Percentiles rank a stretch among this genome's conserved stretches.
Conservation (phyloP, 176 grass and related monocot genomes). For the Zoysia japonica region DNA sequence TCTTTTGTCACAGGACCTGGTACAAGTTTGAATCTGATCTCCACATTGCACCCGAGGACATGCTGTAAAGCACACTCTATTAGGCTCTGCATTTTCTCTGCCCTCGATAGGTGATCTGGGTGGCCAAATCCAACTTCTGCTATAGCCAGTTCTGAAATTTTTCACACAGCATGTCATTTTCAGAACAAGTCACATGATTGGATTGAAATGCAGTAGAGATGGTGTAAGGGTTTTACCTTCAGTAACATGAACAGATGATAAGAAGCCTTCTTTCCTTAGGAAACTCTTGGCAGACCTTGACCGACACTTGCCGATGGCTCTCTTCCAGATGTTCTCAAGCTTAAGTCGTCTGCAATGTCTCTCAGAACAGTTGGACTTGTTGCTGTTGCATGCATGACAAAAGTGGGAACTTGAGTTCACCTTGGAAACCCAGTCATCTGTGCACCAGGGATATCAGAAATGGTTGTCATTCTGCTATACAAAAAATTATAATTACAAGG, state of each 20-base stretch:
- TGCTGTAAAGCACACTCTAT: conserved; percentile 72
- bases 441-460: conserved; percentile 30
- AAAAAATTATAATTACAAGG: not conserved
- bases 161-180: conserved; percentile 31
- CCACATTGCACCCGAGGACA: conserved; percentile 84
- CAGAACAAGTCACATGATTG: conserved; percentile 22
- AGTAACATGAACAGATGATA: conserved; percentile 77
- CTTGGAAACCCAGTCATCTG: conserved; percentile 84
- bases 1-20: conserved; percentile 47
- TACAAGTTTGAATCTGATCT: conserved; percentile 80
- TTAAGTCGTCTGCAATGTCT: conserved; percentile 77
- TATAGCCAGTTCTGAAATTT: conserved; percentile 79
- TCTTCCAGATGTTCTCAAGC: conserved; percentile 86
- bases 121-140: conserved; percentile 89
- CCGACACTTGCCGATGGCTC: conserved; percentile 74
- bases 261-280: conserved; percentile 78
- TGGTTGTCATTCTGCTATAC: conserved; percentile 4
- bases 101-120: conserved; percentile 82
- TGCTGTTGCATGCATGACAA: conserved; percentile 77
- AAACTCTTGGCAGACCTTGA: conserved; percentile 85
- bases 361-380: conserved; percentile 83
- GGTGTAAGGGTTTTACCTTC: conserved; percentile 61
- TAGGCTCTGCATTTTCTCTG: conserved; percentile 70
- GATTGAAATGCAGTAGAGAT: conserved; percentile 24
- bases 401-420: conserved; percentile 63